phyloP scores from a whole-genome alignment of 2,329 filamentous ascomycete genomes.

The Didymella exigua region DNA sequence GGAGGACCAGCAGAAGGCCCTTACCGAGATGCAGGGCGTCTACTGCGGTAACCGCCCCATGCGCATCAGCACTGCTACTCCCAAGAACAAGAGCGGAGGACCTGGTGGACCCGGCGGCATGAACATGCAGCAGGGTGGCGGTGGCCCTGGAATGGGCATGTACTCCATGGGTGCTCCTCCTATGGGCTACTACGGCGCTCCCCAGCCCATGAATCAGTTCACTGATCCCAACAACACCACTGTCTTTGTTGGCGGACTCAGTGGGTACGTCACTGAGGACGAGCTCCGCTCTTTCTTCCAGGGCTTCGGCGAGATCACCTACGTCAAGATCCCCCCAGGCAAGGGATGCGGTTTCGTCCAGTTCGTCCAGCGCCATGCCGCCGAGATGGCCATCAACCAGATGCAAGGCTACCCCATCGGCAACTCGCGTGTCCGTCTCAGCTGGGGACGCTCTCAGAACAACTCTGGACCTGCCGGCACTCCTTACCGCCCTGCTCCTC shows the following conservation, averaged over 20 bases:
- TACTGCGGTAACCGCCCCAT: conserved; percentile 99
- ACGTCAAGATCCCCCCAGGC: conserved; percentile 98
- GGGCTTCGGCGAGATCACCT: conserved; percentile 98
- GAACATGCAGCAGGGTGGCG: conserved; percentile 55
- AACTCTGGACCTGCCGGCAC: conserved; percentile 96
- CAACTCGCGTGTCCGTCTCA: conserved; percentile 95
- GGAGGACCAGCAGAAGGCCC: conserved; percentile 91
- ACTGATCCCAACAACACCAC: conserved; percentile 99
- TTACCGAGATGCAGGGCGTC: conserved; percentile 98
- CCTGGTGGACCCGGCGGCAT: conserved; percentile 61
- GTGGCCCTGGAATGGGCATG: conserved; percentile 59
- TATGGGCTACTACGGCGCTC: conserved; percentile 67
- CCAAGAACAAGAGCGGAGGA: conserved; percentile 79
- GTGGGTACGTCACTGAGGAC: conserved; percentile 97
- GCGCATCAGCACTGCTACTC: conserved; percentile 96
- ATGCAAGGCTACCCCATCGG: conserved; percentile 99
- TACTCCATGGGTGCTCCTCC: conserved; percentile 73
- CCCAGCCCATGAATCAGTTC: conserved; percentile 97
- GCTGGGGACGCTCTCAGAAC: conserved; percentile 98
- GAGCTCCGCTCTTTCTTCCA: conserved; percentile 99
- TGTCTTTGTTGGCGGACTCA: conserved; percentile 95
- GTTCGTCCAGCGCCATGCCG: conserved; percentile 97
- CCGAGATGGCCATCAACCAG: conserved; percentile 99
- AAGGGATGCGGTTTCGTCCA: conserved; percentile 99
- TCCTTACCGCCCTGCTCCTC: conserved; percentile 92